A percentile compares a stretch with the other conserved stretches of the same genome.
phyloP scores from a whole-genome alignment of 2,329 filamentous ascomycete species.

The Apiospora phragmitis region DNA sequence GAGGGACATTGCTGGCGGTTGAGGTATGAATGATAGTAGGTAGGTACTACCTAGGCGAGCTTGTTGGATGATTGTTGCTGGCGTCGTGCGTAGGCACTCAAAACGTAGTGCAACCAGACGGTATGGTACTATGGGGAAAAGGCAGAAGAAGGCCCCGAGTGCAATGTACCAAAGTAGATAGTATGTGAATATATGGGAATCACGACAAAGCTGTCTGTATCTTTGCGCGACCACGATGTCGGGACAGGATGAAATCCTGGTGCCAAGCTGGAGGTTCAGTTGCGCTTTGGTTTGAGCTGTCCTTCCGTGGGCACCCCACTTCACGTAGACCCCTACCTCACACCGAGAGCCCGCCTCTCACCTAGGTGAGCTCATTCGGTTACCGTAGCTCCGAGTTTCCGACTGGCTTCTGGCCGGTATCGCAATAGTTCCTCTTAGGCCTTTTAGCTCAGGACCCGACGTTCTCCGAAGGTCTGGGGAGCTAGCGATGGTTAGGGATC shows the following conservation, averaged over 20 bases:
- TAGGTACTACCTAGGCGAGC: not conserved
- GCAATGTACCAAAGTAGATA: not conserved
- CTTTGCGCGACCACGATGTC: not conserved
- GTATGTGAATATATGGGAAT: not conserved
- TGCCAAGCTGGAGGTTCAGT: not conserved
- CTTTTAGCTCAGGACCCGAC: not conserved
- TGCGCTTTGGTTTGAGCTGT: not conserved
- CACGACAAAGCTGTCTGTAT: not conserved
- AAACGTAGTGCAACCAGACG: not conserved
- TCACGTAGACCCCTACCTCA: not conserved
- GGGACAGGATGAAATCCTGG: not conserved
- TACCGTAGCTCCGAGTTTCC: not conserved
- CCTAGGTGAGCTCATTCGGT: not conserved
- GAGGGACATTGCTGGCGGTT: conserved; percentile 22
- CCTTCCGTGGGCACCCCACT: not conserved
- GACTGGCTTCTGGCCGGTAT: not conserved
- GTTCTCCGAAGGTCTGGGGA: conserved; percentile 1
- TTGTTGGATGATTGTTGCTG: not conserved
- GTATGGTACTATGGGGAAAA: too few relatives aligned
- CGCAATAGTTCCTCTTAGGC: not conserved
- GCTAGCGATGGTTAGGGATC: not conserved
- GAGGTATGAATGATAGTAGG: not conserved
- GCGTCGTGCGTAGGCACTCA: not conserved
- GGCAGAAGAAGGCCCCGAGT: not conserved
- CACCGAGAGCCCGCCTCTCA: not conserved